Evolutionary conservation across 352 stramenopile genomes (phyloP).

Genomic region (Phytophthora tentaculata): DNA sequence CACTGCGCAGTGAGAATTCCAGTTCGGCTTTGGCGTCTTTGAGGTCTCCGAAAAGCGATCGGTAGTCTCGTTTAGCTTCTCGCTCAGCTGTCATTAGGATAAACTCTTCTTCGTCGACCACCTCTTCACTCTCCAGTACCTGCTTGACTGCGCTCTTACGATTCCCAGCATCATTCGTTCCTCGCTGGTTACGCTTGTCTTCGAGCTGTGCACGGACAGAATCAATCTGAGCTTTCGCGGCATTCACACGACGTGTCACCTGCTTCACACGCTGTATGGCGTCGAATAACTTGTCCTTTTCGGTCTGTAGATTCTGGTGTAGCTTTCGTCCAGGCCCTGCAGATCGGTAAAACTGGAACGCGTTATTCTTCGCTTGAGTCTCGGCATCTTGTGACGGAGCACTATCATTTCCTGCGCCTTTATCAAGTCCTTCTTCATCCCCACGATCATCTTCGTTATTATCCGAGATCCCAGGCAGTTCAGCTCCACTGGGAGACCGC

Average conservation of each 20-base stretch:
- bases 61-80: slow-evolving; percentile 88
- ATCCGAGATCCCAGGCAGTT: slow-evolving; percentile 25
- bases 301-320: slow-evolving; percentile 59
- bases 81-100: slow-evolving; percentile 84
- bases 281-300: slow-evolving; percentile 82
- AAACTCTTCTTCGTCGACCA: slow-evolving; percentile 95
- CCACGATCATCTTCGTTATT: slow-evolving; percentile 37
- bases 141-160: slow-evolving; percentile 14
- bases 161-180: slow-evolving; percentile 1
- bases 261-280: slow-evolving; percentile 78
- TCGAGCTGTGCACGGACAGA: slow-evolving; percentile 59
- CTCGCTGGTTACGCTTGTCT: slow-evolving; percentile 60
- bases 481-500: slow-evolving; percentile 27
- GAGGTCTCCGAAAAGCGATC: slow-evolving; percentile 82
- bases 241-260: slow-evolving; percentile 78
- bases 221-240: slow-evolving; percentile 82
- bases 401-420: not conserved
- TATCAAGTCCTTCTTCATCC: slow-evolving; percentile 23
- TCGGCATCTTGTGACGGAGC: slow-evolving; percentile 24
- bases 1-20: slow-evolving; percentile 65
- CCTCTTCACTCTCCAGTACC: slow-evolving; percentile 54
- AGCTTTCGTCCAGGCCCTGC: slow-evolving; percentile 66
- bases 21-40: slow-evolving; percentile 82
- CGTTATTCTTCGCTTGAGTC: slow-evolving; percentile 61
- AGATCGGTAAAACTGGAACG: slow-evolving; percentile 72